Evolutionary conservation across 2,329 filamentous ascomycete species (phyloP), one percentile per base, ranked within the genome.

Genomic region (Apiospora sp.): DNA sequence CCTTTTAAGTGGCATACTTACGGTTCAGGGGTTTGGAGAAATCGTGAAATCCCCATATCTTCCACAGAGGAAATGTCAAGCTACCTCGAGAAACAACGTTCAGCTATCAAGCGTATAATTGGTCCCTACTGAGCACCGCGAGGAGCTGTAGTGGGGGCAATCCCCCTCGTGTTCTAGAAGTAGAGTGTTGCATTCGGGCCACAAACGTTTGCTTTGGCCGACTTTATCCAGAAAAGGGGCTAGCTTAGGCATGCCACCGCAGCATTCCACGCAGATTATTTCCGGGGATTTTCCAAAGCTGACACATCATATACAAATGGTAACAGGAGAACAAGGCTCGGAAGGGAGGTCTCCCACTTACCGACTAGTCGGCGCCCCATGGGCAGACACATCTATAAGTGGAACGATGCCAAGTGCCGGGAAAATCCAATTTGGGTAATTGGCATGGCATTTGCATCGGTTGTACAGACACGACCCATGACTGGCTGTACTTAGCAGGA

Each of bases 361-460:
- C 34, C 34, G 19, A 64, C n/a, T n/a, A 10, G 19, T 10, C 8
- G 16, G 13, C 19, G 0, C 10, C n/a, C 16, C 1, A n/a, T n/a
- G 30, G 30, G 8, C 34, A n/a, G 7, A 2, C 10, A 4, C 4
- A 1, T 64, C 34, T 64, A 64, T 64, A 64, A 41, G 41, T 41
- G 58, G 58, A 41, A 22, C 16, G 19, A n/a, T 49, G 49, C 49
- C 68, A 72, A 69, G 67, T 72, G 70, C 74, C 75, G 75, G 74
- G 54, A 75, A 71, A 76, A 77, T 74, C 71, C 72, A 77, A 75
- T 76, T 46, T 75, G 75, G 75, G 72, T 76, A 76, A 77, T 75
- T 76, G 54, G 64, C 48, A 49, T 24, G 58, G 46, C 43, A 68
- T 69, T 74, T 69, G 69, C 71, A 72, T 71, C 67, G 71, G 73